phyloP scores from a whole-genome alignment of 768 basidiomycete species.

The Russula earlei region DNA sequence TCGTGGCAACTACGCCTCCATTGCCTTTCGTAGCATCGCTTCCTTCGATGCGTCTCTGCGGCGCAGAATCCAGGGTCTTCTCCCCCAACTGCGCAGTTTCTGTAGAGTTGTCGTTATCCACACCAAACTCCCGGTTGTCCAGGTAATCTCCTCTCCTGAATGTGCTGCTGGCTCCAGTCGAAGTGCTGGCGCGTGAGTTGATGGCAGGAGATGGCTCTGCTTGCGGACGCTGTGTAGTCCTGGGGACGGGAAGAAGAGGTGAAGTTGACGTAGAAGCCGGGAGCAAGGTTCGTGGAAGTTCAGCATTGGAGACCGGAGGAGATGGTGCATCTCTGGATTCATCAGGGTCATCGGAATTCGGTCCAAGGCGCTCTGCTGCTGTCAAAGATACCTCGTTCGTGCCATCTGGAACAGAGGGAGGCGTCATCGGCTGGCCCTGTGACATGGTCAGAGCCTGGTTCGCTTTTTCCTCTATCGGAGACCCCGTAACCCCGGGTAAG shows the following conservation, averaged over 20 bases:
- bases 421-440: not conserved
- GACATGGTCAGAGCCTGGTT: not conserved
- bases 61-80: constrained; percentile 10
- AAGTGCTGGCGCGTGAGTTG: constrained; percentile 7
- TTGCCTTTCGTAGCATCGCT: constrained; percentile 44
- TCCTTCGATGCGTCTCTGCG: constrained; percentile 34
- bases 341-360: not conserved
- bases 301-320: not conserved
- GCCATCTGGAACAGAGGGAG: not conserved
- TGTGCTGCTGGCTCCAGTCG: constrained; percentile 4
- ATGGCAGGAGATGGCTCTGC: not conserved
- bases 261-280: not conserved
- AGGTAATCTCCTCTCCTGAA: constrained; percentile 20
- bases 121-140: constrained; percentile 25
- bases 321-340: not conserved
- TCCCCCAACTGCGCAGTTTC: constrained; percentile 22
- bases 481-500: constrained; percentile 10
- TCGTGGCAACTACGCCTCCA: constrained; percentile 56
- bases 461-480: constrained; percentile 4
- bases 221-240: not conserved
- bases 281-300: not conserved
- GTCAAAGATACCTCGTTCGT: not conserved
- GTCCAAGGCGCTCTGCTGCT: not conserved
- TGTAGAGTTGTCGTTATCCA: constrained; percentile 18
- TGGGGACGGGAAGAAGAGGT: not conserved